These are phyloP conservation scores for Colletotrichum lini DNA, from an alignment of 2,329 filamentous ascomycete species.

Conservation along the genomic window DNA sequence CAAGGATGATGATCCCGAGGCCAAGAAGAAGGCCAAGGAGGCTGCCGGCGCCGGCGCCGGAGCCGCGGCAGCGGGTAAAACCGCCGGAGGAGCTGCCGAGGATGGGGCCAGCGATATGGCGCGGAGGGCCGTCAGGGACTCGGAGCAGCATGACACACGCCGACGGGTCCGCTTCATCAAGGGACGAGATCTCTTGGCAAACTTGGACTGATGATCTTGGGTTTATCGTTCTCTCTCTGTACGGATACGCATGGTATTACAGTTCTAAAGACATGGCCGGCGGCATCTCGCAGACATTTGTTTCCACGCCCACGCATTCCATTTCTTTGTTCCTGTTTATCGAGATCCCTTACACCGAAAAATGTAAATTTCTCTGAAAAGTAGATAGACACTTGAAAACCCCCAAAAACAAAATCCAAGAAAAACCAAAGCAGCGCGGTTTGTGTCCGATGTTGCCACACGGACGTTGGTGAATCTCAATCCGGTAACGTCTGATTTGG, in stretches of 20 bases:
- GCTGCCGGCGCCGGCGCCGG: neutral
- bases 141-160: conserved; percentile 4
- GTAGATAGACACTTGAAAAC: neutral
- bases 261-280: too few relatives aligned
- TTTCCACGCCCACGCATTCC: neutral
- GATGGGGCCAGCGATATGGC: neutral
- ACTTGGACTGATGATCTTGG: conserved; percentile 20
- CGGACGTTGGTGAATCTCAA: neutral
- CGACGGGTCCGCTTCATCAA: conserved; percentile 18
- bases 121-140: neutral
- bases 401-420: too few relatives aligned
- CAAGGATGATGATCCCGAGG: conserved; percentile 7
- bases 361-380: too few relatives aligned
- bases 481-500: too few relatives aligned
- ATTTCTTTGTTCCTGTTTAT: too few relatives aligned
- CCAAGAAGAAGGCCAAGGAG: conserved; percentile 36
- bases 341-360: neutral
- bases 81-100: neutral
- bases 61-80: conserved; percentile 16
- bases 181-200: conserved; percentile 25
- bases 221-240: neutral
- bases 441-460: neutral
- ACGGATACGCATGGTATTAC: too few relatives aligned
- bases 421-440: neutral
- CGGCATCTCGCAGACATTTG: too few relatives aligned